Evolutionary conservation across 192 early-diverging fungal species (phyloP), one percentile per base, ranked within the genome.

Genomic region (Lobulomyces angularis): DNA sequence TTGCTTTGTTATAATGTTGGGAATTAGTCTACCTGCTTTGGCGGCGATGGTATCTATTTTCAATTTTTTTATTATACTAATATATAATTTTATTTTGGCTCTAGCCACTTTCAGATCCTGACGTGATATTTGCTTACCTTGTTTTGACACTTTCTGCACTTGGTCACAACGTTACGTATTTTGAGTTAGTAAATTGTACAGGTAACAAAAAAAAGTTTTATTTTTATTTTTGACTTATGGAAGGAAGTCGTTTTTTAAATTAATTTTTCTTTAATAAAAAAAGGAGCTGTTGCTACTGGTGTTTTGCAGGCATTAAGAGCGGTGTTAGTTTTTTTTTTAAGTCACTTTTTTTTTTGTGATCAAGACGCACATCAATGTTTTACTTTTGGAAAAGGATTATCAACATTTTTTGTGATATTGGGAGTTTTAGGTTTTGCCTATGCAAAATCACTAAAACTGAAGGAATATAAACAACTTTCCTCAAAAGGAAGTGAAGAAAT

Each of bases 281-380:
- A n/a, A n/a, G n/a, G n/a, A 16, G 65, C 62, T 17, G 61, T 67
- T n/a, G 65, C 65, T 3, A 67, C 65, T 3, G 65, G 54, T 21
- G 59, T 67, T 3, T 24, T 67, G 5, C 65, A 67, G 55, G 65
- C 62, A 5, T 43, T 67, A 23, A 37, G 65, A 8, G 65, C 65
- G 8, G 65, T 64, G 4, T 11, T 58, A 8, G 65, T 67, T 1
- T 67, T 67, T 37, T 57, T 38, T 7, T 51, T 67, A 12, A 50
- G 45, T 27, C 50, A 65, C 28, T 5, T 53, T 9, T 48, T 65
- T 27, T 67, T 53, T 37, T 67, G 65, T 44, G 45, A 32, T 28
- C 19, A 19, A 37, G 65, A 67, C 31, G 41, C 25, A 5, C 42
- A 11, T 8, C 65, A 67, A 46, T 67, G 65, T 36, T 67, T 54